Conservation (phyloP, 2,329 filamentous ascomycete genomes). For the Lasiodiplodia gonubiensis region DNA sequence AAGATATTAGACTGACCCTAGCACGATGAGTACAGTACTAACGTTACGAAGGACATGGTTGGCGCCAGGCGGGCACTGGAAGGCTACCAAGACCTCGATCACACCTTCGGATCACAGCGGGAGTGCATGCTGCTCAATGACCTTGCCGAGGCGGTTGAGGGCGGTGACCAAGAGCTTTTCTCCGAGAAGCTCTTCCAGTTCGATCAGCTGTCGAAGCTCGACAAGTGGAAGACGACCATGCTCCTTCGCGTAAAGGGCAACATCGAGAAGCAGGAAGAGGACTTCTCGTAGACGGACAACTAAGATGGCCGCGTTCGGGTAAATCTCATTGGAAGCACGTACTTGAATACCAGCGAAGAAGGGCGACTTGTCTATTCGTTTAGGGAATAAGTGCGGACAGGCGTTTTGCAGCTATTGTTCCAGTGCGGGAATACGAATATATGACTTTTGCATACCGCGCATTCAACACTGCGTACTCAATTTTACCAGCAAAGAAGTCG, state of each 20-base stretch:
- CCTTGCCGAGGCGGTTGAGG: constrained; percentile 74
- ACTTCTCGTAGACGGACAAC: constrained; percentile 62
- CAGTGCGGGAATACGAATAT: constrained; percentile 8
- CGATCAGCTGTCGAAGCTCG: constrained; percentile 89
- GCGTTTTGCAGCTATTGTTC: constrained; percentile 9
- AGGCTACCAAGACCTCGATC: constrained; percentile 70
- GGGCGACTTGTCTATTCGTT: constrained; percentile 15
- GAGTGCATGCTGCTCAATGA: constrained; percentile 84
- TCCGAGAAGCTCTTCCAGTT: constrained; percentile 83
- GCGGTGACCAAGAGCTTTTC: constrained; percentile 80
- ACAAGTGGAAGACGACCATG: constrained; percentile 95
- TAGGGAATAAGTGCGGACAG: constrained; percentile 1
- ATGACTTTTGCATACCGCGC: constrained; percentile 11
- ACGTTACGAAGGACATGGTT: constrained; percentile 67
- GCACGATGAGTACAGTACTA: neutral
- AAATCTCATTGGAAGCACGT: neutral
- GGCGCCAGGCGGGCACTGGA: constrained; percentile 80
- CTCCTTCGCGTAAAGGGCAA: constrained; percentile 81
- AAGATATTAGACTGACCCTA: constrained; percentile 25
- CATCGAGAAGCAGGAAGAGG: constrained; percentile 74
- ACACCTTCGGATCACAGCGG: constrained; percentile 73
- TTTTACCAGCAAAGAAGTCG: neutral
- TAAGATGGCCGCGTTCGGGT: neutral
- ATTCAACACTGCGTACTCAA: neutral
- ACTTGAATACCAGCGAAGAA: constrained; percentile 20